Evolutionary conservation across 192 early-diverging fungal species (phyloP), one percentile per base, ranked within the genome.

Genomic region (Piromyces finnis): DNA sequence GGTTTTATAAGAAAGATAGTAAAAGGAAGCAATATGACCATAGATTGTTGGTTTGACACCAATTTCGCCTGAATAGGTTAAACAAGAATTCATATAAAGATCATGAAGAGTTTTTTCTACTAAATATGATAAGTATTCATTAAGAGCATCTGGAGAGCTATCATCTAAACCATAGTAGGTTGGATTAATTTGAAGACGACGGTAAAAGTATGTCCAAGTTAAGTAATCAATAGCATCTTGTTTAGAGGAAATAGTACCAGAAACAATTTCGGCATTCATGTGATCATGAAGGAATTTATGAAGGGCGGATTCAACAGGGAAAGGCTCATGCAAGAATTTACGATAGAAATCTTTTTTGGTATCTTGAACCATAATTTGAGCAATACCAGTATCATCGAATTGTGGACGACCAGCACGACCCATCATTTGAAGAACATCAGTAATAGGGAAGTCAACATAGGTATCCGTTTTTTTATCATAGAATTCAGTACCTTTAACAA

Each of bases 351-450:
- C 94, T 88, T 97, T 97, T 82, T 99, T 99, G 29, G 88, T 84
- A 81, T 98, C 98, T 29, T 95, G 94, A 0, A 98, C 96, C 84
- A 99, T 92, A 78, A 99, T 94, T 15, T 92, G 87, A 3, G 96
- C 96, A 41, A 98, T 89, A 29, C 96, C 98, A 32, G 91, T 92
- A 83, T 94, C 91, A 84, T 98, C 98, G 81, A 96, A 98, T 86
- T 98, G 96, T 14, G 96, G 96, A 77, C 98, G 91, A 28, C 93
- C 96, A 12, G 98, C 98, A 81, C 96, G 93, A 27, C 97, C 98
- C 91, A 99, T 96, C 97, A 98, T 99, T 85, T 98, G 98, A 77
- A 98, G 85, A 12, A 99, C 94, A 84, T 99, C 97, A 13, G 98
- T 98, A 80, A 98, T 96, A 0, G 96, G 97, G 81, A 94, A 95